Conservation (phyloP, 805 yeast species). For the Candida boidinii region DNA sequence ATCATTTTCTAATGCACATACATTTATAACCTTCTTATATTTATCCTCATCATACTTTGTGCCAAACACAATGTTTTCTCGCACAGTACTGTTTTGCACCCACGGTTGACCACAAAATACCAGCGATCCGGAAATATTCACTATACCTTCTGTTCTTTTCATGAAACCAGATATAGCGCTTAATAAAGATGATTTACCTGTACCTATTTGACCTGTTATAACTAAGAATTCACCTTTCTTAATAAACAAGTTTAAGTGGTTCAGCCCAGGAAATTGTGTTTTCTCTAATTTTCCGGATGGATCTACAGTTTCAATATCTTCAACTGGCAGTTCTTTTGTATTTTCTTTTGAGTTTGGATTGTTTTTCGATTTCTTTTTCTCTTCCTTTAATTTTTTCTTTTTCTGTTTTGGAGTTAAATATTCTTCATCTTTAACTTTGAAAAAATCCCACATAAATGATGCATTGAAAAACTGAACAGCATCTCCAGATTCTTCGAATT, state of each 20-base stretch:
- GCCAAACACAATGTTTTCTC: slow-evolving; percentile 70
- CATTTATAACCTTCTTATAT: slow-evolving; percentile 47
- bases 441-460: slow-evolving; percentile 60
- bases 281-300: slow-evolving; percentile 18
- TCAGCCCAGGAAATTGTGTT: slow-evolving; percentile 35
- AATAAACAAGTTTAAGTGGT: slow-evolving; percentile 40
- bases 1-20: slow-evolving; percentile 63
- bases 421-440: slow-evolving; percentile 25
- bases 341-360: slow-evolving; percentile 32
- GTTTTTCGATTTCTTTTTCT: slow-evolving; percentile 3
- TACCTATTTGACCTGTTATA: slow-evolving; percentile 70
- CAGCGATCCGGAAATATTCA: slow-evolving; percentile 44
- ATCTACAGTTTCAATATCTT: slow-evolving; percentile 19
- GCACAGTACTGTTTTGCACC: slow-evolving; percentile 75
- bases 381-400: slow-evolving; percentile 5
- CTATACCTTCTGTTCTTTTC: slow-evolving; percentile 43
- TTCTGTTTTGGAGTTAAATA: slow-evolving; percentile 13
- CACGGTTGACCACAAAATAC: slow-evolving; percentile 64
- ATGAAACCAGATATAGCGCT: slow-evolving; percentile 67
- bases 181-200: slow-evolving; percentile 71
- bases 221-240: slow-evolving; percentile 58
- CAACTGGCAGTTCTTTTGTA: slow-evolving; percentile 3
- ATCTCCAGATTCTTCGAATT: slow-evolving; percentile 13
- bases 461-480: slow-evolving; percentile 50
- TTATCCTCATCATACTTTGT: slow-evolving; percentile 36